A percentile compares a stretch with the other conserved stretches of the same genome.
phyloP scores from a whole-genome alignment of 306 rosid species.

The Malus asiatica region DNA sequence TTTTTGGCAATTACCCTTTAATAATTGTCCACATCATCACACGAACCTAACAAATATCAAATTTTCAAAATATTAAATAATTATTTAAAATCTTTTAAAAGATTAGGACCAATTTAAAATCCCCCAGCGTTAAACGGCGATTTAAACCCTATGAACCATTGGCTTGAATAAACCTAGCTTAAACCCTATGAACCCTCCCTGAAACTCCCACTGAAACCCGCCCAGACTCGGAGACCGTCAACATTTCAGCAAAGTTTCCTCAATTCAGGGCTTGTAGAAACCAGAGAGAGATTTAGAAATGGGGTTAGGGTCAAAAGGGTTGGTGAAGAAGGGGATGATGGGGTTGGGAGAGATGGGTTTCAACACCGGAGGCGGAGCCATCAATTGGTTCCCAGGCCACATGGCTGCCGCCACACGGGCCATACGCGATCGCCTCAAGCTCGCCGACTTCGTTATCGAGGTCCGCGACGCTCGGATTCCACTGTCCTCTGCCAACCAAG shows the following conservation, averaged over 20 bases:
- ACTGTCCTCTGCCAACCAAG: slow-evolving; percentile 60
- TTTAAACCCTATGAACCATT: no score
- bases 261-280: background rate
- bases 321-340: slow-evolving; percentile 42
- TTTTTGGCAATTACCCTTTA: no score
- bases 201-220: background rate
- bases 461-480: slow-evolving; percentile 87
- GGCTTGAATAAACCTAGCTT: background rate
- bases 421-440: slow-evolving; percentile 63
- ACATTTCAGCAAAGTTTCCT: background rate
- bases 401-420: slow-evolving; percentile 89
- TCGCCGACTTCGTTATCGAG: slow-evolving; percentile 78
- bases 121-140: no score
- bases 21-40: no score
- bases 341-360: slow-evolving; percentile 71
- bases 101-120: no score
- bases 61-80: no score
- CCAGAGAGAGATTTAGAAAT: background rate
- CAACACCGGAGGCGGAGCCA: slow-evolving; percentile 58
- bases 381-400: slow-evolving; percentile 94
- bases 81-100: no score
- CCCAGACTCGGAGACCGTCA: background rate
- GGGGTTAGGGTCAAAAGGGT: slow-evolving; percentile 28
- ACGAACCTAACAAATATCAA: no score
- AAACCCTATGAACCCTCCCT: background rate